These are phyloP conservation scores for Dichomitus squalens DNA, from an alignment of 1,284 basidiomycete genomes.

Conservation along the genomic window DNA sequence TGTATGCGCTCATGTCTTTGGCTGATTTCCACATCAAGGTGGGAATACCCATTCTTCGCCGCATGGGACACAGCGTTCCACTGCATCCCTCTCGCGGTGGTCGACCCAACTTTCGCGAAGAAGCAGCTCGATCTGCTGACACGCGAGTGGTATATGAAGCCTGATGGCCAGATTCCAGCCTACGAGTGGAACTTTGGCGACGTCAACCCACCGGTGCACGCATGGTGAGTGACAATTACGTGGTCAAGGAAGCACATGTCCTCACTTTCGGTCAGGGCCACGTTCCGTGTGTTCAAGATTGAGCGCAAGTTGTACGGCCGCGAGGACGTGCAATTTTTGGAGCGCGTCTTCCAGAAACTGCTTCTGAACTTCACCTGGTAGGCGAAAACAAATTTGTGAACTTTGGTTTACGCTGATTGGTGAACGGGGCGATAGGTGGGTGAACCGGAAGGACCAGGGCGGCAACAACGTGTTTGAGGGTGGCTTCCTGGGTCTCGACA, in stretches of 20 bases:
- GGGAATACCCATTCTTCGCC: slow-evolving; percentile 98
- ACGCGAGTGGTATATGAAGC: slow-evolving; percentile 99
- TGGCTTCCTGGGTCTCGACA: slow-evolving; percentile 96
- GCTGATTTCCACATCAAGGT: slow-evolving; percentile 45
- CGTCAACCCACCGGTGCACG: slow-evolving; percentile 97
- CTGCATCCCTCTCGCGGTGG: slow-evolving; percentile 94
- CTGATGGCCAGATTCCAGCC: slow-evolving; percentile 96
- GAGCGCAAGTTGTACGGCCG: slow-evolving; percentile 92
- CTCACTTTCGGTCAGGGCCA: slow-evolving; percentile 59
- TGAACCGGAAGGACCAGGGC: slow-evolving; percentile 94
- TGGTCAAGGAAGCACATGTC: not conserved
- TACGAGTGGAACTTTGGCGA: slow-evolving; percentile 99
- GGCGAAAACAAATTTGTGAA: slow-evolving; percentile 15
- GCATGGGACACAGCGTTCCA: slow-evolving; percentile 98
- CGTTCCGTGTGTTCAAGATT: slow-evolving; percentile 97
- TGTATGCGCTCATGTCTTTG: not conserved
- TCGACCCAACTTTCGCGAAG: slow-evolving; percentile 95
- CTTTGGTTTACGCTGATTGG: not conserved
- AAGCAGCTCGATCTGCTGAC: slow-evolving; percentile 96
- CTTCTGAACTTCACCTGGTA: slow-evolving; percentile 96
- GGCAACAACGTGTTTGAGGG: slow-evolving; percentile 98
- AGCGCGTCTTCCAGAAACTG: slow-evolving; percentile 98
- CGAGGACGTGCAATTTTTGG: slow-evolving; percentile 92
- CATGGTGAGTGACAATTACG: slow-evolving; percentile 60
- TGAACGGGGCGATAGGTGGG: slow-evolving; percentile 68